Evolutionary conservation across 2,329 filamentous ascomycete species (phyloP).

Genomic region (Diaporthe sp.): DNA sequence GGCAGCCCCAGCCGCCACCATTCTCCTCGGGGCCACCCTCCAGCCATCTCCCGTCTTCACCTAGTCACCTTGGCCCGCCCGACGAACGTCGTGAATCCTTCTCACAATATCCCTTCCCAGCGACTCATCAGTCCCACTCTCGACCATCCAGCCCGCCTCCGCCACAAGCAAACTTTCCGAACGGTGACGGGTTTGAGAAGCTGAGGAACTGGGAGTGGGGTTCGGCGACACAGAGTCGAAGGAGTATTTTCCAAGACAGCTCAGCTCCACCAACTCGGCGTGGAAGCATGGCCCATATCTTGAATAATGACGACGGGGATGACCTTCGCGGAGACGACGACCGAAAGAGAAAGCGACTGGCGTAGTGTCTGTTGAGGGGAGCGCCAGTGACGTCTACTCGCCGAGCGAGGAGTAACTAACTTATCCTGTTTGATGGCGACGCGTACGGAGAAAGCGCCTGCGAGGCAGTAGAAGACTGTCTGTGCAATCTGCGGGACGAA

Average conservation of each 20-base stretch:
- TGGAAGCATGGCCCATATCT: constrained; percentile 73
- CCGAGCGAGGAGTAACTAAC: not conserved
- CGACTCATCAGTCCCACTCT: constrained; percentile 61
- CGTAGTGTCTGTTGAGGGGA: not conserved
- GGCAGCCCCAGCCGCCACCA: constrained; percentile 74
- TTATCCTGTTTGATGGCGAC: not conserved
- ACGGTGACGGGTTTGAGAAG: constrained; percentile 57
- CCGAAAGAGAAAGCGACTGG: constrained; percentile 71
- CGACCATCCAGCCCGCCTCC: constrained; percentile 67
- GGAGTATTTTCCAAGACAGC: constrained; percentile 64
- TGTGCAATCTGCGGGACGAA: too few species aligned
- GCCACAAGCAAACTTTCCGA: constrained; percentile 63
- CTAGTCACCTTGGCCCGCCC: constrained; percentile 61
- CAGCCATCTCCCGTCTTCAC: constrained; percentile 67
- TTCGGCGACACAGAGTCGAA: constrained; percentile 59
- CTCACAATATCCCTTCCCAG: constrained; percentile 65
- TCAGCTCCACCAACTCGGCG: constrained; percentile 69
- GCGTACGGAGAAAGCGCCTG: too few species aligned
- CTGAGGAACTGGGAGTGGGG: constrained; percentile 71
- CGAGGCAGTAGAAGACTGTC: not conserved
- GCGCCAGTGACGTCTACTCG: not conserved
- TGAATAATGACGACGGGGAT: constrained; percentile 69
- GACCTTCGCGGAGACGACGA: constrained; percentile 69
- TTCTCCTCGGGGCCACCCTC: constrained; percentile 71
- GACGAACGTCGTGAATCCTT: constrained; percentile 70